These are phyloP conservation scores for Thermomucor indicae-seudaticae DNA, from an alignment of 371 early-diverging fungal genomes.

Conservation along the genomic window DNA sequence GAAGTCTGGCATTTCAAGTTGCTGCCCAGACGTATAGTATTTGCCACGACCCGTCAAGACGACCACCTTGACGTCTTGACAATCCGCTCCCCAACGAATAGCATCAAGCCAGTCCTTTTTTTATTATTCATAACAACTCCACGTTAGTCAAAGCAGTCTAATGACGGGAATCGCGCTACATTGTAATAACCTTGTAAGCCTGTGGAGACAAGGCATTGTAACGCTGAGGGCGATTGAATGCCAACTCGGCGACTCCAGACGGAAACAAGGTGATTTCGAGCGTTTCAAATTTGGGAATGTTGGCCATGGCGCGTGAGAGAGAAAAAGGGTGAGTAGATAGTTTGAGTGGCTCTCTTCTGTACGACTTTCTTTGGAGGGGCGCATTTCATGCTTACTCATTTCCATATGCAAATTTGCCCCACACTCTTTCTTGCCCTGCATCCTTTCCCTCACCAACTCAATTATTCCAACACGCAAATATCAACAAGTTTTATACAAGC, in stretches of 20 bases:
- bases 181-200: slow-evolving; percentile 52
- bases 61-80: slow-evolving; percentile 50
- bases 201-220: slow-evolving; percentile 64
- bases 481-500: too few species aligned
- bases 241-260: slow-evolving; percentile 60
- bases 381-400: too few species aligned
- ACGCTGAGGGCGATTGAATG: slow-evolving; percentile 62
- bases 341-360: too few species aligned
- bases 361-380: too few species aligned
- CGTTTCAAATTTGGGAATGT: slow-evolving; percentile 47
- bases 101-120: slow-evolving; percentile 65
- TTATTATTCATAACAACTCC: too few species aligned
- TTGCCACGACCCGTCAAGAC: slow-evolving; percentile 68
- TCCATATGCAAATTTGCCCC: too few species aligned
- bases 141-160: too few species aligned
- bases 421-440: too few species aligned
- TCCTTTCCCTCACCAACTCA: too few species aligned
- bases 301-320: neutral
- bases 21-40: slow-evolving; percentile 66
- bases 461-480: too few species aligned
- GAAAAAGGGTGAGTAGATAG: neutral
- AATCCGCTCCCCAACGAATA: slow-evolving; percentile 50
- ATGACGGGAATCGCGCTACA: too few species aligned
- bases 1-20: slow-evolving; percentile 37
- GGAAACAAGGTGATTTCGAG: slow-evolving; percentile 46